Percentiles rank a stretch among this genome's conserved stretches.
Conservation (phyloP, 345 rosid species). For the Geranium brycei region DNA sequence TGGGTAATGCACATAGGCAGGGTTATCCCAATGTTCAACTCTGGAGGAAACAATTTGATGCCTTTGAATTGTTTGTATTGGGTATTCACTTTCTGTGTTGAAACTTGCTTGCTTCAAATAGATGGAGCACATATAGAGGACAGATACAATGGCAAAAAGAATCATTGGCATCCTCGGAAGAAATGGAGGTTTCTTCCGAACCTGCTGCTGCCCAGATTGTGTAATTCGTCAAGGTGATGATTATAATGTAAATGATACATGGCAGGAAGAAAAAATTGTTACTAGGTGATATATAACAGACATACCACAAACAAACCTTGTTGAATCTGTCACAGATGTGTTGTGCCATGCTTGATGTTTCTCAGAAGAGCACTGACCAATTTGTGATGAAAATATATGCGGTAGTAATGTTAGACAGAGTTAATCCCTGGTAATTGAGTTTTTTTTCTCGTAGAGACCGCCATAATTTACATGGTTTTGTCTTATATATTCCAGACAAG, state of each 20-base stretch:
- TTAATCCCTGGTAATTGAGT: too few species aligned
- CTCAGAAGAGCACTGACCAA: not conserved
- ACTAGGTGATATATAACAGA: too few species aligned
- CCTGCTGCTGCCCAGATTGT: conserved; percentile 8
- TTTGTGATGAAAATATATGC: not conserved
- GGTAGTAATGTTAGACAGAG: too few species aligned
- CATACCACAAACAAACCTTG: not conserved
- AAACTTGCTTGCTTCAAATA: conserved; percentile 56
- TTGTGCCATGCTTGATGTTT: not conserved
- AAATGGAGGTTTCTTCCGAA: conserved; percentile 58
- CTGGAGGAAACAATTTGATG: conserved; percentile 17
- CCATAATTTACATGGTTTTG: too few species aligned
- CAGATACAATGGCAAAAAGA: conserved; percentile 58
- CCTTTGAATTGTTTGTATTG: conserved; percentile 12
- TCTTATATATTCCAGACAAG: too few species aligned
- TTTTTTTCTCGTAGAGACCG: too few species aligned
- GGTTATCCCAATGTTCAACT: not conserved
- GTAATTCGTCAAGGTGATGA: not conserved
- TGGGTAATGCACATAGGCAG: conserved; percentile 54
- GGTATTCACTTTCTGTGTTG: conserved; percentile 21
- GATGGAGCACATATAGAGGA: conserved; percentile 47
- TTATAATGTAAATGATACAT: too few species aligned
- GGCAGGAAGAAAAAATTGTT: too few species aligned
- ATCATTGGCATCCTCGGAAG: conserved; percentile 58
- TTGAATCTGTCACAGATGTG: not conserved